Base-by-base conservation (phyloP, 352 stramenopile genomes). In the Peronospora belbahrii region DNA sequence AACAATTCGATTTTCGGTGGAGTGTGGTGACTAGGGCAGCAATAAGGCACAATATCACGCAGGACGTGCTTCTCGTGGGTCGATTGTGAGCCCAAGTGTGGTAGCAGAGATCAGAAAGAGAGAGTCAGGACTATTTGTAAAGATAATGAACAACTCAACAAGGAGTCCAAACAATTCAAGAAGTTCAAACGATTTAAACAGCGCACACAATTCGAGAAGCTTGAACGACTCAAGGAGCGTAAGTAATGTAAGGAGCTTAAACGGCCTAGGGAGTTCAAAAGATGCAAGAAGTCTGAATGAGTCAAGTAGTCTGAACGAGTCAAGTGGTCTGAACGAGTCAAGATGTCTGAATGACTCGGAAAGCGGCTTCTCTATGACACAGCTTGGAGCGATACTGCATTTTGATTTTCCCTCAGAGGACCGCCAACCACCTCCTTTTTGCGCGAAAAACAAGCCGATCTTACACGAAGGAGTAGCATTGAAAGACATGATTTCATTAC, bases 401-500 rank as follows among this genome's bases (percentile, higher is more conserved):
- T 61, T 50, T 24, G 53, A 71, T 41, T 61, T 65, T 19, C 48
- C 48, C 6, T 63, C 54, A 2, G 65, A 48, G 28, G 57, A 65
- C 18, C 48, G 23, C 23, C 31, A 43, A 20, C 27, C 14, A 4
- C 33, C 48, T 23, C 40, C 45, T 22, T 42, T 35, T 24, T 42
- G 39, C 20, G 36, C 50, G 17, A 34, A 25, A 10, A 34, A 51
- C 19, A 40, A 55, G 3, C 48, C 42, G n/a, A 38, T 56, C 15
- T 50, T 38, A 36, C 55, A 51, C 31, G 24, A 61, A 44, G 42
- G 64, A 53, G 48, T 78, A 38, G 52, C 57, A 30, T 43, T 74
- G 22, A 69, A 65, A 23, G 67, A 77, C 42, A 77, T 79, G 62
- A 67, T 83, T 37, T 41, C 59, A 27, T 74, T 49, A 24, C 54